Percentiles rank a stretch among this genome's conserved stretches.
These are phyloP conservation scores for Cladobotryum protrusum DNA, from an alignment of 2,329 filamentous ascomycete genomes.

Conservation along the genomic window DNA sequence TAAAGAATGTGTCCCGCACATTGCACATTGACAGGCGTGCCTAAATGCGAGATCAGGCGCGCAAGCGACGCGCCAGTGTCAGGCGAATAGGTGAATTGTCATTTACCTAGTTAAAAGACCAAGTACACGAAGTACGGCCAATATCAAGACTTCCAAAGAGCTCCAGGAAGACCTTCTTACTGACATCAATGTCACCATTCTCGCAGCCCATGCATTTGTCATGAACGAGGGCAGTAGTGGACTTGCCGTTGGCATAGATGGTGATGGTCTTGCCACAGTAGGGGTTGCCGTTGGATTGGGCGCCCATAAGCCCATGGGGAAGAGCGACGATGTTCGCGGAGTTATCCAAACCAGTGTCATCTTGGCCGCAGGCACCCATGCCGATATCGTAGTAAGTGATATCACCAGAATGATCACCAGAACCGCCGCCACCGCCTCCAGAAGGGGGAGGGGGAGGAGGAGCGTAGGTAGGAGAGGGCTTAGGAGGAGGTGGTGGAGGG, in stretches of 20 bases:
- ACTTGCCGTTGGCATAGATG: constrained; percentile 55
- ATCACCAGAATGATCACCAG: constrained; percentile 46
- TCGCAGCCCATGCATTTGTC: constrained; percentile 73
- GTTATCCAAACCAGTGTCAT: constrained; percentile 50
- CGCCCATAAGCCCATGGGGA: constrained; percentile 57
- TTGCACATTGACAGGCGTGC: not conserved
- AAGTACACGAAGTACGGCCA: constrained; percentile 38
- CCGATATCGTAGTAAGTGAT: constrained; percentile 71
- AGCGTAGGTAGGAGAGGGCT: constrained; percentile 4
- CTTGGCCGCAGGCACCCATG: constrained; percentile 60
- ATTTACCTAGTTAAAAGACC: constrained; percentile 40
- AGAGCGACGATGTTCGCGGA: constrained; percentile 63
- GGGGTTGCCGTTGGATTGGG: constrained; percentile 58
- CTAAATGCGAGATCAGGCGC: not conserved
- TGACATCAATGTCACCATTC: constrained; percentile 52
- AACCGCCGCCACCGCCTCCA: constrained; percentile 12
- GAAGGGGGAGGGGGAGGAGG: constrained; percentile 3
- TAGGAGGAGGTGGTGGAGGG: constrained; percentile 12
- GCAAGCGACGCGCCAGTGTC: no score
- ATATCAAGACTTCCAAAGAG: constrained; percentile 41
- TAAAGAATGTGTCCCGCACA: constrained; percentile 13
- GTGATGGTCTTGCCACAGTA: constrained; percentile 65
- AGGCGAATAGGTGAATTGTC: no score
- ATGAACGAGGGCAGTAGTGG: constrained; percentile 51
- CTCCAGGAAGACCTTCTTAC: constrained; percentile 47